Percentiles rank a stretch among this genome's conserved stretches.
Evolutionary conservation across 1,139 yeast genomes (phyloP).

Genomic region (Hyphopichia fennica): DNA sequence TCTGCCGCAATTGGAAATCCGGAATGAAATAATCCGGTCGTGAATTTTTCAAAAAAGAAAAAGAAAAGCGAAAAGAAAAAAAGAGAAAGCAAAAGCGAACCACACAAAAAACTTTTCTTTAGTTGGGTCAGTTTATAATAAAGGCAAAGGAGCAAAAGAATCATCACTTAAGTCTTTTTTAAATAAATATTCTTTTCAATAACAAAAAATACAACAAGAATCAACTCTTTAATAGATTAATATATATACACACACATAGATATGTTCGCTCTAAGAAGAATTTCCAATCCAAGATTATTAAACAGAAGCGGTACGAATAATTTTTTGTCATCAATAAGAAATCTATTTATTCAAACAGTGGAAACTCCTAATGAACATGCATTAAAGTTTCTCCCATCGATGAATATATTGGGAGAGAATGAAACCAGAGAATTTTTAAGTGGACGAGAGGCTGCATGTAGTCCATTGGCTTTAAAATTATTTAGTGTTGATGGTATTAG

Average conservation of each 20-base stretch:
- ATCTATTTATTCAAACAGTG: slow-evolving; percentile 39
- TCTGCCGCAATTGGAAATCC: neutral
- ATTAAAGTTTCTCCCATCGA: slow-evolving; percentile 46
- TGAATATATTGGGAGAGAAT: slow-evolving; percentile 40
- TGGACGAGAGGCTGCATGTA: slow-evolving; percentile 56
- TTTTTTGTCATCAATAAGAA: slow-evolving; percentile 13
- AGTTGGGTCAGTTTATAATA: no score
- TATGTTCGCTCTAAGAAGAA: slow-evolving; percentile 2
- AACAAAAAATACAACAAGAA: neutral
- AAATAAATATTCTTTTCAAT: no score
- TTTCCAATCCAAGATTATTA: neutral
- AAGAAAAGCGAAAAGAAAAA: no score
- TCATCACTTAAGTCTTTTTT: no score
- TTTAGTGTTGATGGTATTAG: slow-evolving; percentile 53
- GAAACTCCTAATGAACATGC: slow-evolving; percentile 52
- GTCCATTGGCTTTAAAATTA: slow-evolving; percentile 55
- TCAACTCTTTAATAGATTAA: neutral
- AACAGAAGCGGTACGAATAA: neutral
- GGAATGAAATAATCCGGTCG: slow-evolving; percentile 2
- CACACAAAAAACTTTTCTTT: no score
- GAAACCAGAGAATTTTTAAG: slow-evolving; percentile 55
- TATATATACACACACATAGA: neutral
- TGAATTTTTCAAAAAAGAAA: neutral
- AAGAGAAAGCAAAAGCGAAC: no score
- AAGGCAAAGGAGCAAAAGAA: no score